Evolutionary conservation across 2,329 filamentous ascomycete species (phyloP).

Genomic region (Colletotrichum graminicola): DNA sequence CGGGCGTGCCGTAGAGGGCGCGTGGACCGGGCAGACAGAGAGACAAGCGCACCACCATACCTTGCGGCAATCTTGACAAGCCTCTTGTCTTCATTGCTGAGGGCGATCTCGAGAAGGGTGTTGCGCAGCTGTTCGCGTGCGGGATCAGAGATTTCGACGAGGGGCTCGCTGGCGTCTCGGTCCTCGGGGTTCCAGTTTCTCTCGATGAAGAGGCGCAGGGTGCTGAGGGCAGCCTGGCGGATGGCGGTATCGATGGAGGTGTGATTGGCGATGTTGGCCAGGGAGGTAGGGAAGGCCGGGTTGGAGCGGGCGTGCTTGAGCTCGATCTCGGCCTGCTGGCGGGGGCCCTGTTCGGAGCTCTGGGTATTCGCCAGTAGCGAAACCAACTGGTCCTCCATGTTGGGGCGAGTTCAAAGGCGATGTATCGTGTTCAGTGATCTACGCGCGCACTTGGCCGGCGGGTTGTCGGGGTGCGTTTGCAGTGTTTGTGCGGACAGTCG

Average conservation of each 20-base stretch:
- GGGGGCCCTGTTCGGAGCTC: constrained; percentile 78
- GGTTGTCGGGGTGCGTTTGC: neutral
- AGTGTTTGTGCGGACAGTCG: neutral
- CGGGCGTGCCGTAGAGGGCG: neutral
- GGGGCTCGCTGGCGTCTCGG: constrained; percentile 72
- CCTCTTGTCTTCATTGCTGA: constrained; percentile 79
- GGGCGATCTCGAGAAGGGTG: constrained; percentile 80
- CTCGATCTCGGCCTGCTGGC: constrained; percentile 88
- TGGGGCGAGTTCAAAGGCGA: constrained; percentile 40
- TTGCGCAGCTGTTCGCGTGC: constrained; percentile 80
- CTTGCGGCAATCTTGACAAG: constrained; percentile 92
- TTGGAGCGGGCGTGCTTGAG: constrained; percentile 78
- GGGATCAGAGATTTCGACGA: constrained; percentile 77
- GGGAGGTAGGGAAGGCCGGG: constrained; percentile 80
- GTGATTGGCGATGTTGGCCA: constrained; percentile 85
- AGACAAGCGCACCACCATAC: constrained; percentile 55
- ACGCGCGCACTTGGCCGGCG: neutral
- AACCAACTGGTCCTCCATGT: constrained; percentile 93
- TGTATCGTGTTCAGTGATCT: constrained; percentile 9
- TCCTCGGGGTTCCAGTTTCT: constrained; percentile 85
- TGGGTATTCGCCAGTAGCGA: constrained; percentile 90
- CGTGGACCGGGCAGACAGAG: neutral
- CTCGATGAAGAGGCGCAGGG: constrained; percentile 86
- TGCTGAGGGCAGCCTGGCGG: constrained; percentile 85
- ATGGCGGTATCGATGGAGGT: constrained; percentile 78